These are phyloP conservation scores for Chaetomium sp. DNA, from an alignment of 2,329 filamentous ascomycete species.

Conservation along the genomic window DNA sequence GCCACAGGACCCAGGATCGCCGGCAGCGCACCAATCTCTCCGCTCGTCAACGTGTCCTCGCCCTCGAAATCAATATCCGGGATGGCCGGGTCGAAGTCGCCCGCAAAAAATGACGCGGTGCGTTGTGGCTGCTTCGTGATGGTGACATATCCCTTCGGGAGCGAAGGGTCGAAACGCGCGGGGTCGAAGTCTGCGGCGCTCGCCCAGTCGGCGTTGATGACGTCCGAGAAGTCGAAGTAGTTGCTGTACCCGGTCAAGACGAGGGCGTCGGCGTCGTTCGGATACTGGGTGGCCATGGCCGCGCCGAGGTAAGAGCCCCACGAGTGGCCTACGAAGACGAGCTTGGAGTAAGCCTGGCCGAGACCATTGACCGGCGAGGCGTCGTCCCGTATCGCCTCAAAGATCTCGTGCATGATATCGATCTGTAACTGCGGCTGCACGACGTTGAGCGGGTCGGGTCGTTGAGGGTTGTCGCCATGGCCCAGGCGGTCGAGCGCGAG, in stretches of 20 bases:
- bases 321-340: slow-evolving; percentile 17
- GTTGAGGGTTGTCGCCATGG: slow-evolving; percentile 11
- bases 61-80: slow-evolving; percentile 9
- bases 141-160: slow-evolving; percentile 12
- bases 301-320: slow-evolving; percentile 13
- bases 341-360: slow-evolving; percentile 2
- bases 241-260: slow-evolving; percentile 14
- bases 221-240: slow-evolving; percentile 8
- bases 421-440: slow-evolving; percentile 13
- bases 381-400: slow-evolving; percentile 2
- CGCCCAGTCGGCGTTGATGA: background rate
- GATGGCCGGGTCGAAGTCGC: slow-evolving; percentile 2
- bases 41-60: slow-evolving; percentile 11
- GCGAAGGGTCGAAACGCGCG: background rate
- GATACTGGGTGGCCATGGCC: slow-evolving; percentile 3
- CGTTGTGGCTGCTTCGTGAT: slow-evolving; percentile 1
- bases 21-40: slow-evolving; percentile 12
- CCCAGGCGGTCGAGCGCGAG: slow-evolving; percentile 18
- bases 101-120: background rate
- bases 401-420: slow-evolving; percentile 14
- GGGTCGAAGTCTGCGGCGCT: slow-evolving; percentile 1
- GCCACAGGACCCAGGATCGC: slow-evolving; percentile 1
- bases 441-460: slow-evolving; percentile 10
- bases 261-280: slow-evolving; percentile 9
- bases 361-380: background rate